Conservation (phyloP, 208 protist genomes). For the Borovskyia barvae region DNA sequence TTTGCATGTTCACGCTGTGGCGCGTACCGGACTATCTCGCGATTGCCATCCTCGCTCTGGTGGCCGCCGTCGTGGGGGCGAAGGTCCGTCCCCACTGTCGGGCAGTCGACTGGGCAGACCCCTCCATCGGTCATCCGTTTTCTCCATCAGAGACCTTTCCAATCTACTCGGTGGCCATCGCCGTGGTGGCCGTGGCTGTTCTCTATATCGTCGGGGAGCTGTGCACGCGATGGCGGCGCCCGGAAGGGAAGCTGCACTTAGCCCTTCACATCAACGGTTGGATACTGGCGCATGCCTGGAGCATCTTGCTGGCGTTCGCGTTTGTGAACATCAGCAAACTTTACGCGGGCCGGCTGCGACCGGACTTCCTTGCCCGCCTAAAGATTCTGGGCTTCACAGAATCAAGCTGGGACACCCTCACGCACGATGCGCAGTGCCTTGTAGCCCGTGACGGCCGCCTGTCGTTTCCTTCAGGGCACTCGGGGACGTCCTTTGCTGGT, state of each 20-base stretch:
- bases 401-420: constrained; percentile 18
- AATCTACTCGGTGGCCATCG: constrained; percentile 45
- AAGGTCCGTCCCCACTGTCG: constrained; percentile 54
- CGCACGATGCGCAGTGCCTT: constrained; percentile 31
- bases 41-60: constrained; percentile 21
- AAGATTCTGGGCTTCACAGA: constrained; percentile 34
- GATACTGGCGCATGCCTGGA: constrained; percentile 45
- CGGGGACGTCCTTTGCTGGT: constrained; percentile 72
- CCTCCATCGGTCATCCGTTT: constrained; percentile 53
- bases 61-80: constrained; percentile 7
- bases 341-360: constrained; percentile 83
- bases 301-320: constrained; percentile 37
- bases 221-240: constrained; percentile 17
- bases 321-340: constrained; percentile 61
- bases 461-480: constrained; percentile 92
- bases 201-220: constrained; percentile 37
- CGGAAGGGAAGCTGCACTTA: constrained; percentile 20
- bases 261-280: constrained; percentile 48
- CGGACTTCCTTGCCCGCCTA: constrained; percentile 78
- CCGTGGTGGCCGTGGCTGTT: constrained; percentile 23
- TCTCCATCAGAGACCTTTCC: constrained; percentile 47
- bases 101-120: constrained; percentile 65
- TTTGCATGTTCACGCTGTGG: too few relatives aligned
- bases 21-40: constrained; percentile 45
- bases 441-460: constrained; percentile 65